Evolutionary conservation across 495 filamentous ascomycete genomes (phyloP), one percentile per base, ranked within the genome.

Genomic region (Penicillium antarcticum): DNA sequence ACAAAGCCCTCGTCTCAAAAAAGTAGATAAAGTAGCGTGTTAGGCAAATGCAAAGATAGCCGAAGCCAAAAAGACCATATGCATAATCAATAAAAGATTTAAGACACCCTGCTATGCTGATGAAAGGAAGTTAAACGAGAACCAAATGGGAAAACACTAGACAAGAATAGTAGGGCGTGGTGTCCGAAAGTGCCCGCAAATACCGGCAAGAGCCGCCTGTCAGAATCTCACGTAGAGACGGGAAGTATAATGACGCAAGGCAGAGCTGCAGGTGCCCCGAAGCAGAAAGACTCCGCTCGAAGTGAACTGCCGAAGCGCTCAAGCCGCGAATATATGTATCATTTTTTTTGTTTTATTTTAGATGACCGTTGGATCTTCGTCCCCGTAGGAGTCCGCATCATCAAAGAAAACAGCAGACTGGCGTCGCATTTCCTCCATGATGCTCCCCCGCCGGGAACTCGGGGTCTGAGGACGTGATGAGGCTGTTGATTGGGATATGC

Each of bases 361-460:
- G 43, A 61, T 66, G 52, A 58, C 34, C 17, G 53, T 1, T 13
- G 56, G 46, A 24, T 60, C 63, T 17, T 66, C 69, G 26, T 71
- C 68, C 17, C 57, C 64, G 39, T 68, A 73, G 9, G 68, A 44
- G 49, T 76, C 77, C 16, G 71, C 61, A 60, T 84, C 80, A 45
- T 83, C 81, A 53, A 81, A 81, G 56, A 87, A 85, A 1, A 87
- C 83, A 5, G 76, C 72, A 36, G 78, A 78, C 63, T 87, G 84
- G 44, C 82, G 67, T 35, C 74, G 66, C 34, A 86, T 62, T 61
- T 87, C 84, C 53, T 81, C 73, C 34, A 87, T 69, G 16, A 85
- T 56, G 52, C 74, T 80, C n/a, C 69, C 70, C 46, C 69, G 61
- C 43, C 68, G 49, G 45, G 59, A 57, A 24, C 35, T 53, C 13